Evolutionary conservation across 768 basidiomycete species (phyloP), one percentile per base, ranked within the genome.

Genomic region (Russula foetens): DNA sequence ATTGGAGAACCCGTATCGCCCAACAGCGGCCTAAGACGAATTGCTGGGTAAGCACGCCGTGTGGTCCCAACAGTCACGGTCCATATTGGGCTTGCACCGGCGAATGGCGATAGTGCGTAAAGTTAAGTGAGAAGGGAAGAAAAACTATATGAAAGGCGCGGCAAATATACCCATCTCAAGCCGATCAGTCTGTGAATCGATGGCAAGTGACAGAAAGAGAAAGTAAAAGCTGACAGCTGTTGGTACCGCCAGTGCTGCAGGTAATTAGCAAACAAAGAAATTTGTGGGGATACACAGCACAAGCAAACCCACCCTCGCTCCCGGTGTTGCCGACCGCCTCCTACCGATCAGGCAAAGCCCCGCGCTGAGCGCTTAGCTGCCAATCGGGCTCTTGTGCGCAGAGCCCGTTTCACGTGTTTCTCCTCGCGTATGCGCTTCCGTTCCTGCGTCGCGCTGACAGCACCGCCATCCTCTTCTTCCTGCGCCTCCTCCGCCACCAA

Each of bases 401-500:
- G 70, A 62, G 71, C 72, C 56, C 77, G 69, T 62, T 69, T 74
- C 15, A 75, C 73, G 49, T 70, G 66, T 62, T 76, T 75, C 60
- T 77, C 72, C 56, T 75, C 74, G 69, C 76, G 72, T 47, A 69
- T 68, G 63, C 73, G 74, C 71, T 90, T 91, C 74, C 81, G 87
- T 67, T 81, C 76, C 73, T 90, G 88, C 28, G 88, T 90, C 53
- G 77, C 73, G 67, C 89, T 90, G 51, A 90, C 70, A 52, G 79
- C 79, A 24, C 72, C 77, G 39, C 85, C 85, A 7, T 75, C 79
- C 51, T 68, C 70, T 58, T 84, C 83, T 66, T 85, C 83, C 61
- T 69, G 71, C 50, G 74, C 77, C 29, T 74, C 75, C 26, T 70
- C 72, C 29, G 50, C 67, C 63, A 84, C 63, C 69, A 84, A 79